Conservation (phyloP, 208 protist species). For the Leishmania martiniquensis region DNA sequence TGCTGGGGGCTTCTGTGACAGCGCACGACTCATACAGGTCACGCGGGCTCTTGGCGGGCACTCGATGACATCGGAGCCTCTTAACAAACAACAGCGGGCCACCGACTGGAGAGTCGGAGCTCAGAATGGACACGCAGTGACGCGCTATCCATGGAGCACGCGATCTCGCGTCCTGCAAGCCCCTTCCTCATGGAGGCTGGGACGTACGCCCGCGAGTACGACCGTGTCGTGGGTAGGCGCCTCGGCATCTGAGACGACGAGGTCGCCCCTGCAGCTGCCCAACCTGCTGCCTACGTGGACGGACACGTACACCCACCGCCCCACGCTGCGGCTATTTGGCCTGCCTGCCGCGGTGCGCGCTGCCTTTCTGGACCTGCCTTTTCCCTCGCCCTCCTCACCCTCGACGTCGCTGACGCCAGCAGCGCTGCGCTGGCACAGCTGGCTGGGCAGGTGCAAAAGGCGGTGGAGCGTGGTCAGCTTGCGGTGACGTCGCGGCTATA, state of each 20-base stretch:
- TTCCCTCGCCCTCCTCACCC: background rate
- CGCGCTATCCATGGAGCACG: background rate
- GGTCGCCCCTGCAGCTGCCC: background rate
- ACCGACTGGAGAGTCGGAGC: background rate
- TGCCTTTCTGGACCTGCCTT: slow-evolving; percentile 26
- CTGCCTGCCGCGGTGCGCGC: slow-evolving; percentile 14
- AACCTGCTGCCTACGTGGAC: background rate
- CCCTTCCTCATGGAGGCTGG: background rate
- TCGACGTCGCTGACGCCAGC: background rate
- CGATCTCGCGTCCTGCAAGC: slow-evolving; percentile 2
- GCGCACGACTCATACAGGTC: background rate
- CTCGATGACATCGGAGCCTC: background rate
- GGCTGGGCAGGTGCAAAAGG: slow-evolving; percentile 7
- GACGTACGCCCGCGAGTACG: background rate
- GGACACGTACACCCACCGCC: background rate
- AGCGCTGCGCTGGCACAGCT: slow-evolving; percentile 21
- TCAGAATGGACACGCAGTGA: background rate
- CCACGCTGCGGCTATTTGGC: slow-evolving; percentile 8
- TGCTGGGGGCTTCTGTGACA: background rate
- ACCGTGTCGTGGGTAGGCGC: background rate
- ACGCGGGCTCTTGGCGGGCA: background rate
- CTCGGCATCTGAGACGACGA: background rate
- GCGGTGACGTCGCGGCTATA: slow-evolving; percentile 17
- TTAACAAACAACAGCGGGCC: background rate
- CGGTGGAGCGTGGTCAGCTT: background rate